Conservation (phyloP, 2,329 filamentous ascomycete genomes). For the Xylariaceae sp. region DNA sequence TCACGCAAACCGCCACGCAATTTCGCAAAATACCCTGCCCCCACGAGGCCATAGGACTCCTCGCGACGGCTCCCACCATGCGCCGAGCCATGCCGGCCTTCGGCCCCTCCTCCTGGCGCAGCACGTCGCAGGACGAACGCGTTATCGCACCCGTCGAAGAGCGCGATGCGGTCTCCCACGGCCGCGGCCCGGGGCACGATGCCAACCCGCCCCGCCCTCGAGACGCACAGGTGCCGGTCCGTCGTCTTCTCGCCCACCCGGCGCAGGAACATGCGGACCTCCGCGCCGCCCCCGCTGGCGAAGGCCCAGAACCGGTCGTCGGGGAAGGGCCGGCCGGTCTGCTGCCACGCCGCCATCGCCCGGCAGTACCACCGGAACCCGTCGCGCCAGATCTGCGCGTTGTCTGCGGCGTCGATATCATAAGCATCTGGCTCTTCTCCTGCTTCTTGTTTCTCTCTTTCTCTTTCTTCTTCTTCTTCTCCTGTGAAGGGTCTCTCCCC, state of each 20-base stretch:
- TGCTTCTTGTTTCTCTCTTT: neutral
- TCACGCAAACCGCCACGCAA: neutral
- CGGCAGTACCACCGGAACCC: constrained; percentile 7
- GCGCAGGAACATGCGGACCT: constrained; percentile 2
- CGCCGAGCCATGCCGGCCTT: neutral
- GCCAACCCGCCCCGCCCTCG: constrained; percentile 1
- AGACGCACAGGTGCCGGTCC: constrained; percentile 4
- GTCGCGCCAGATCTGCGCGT: neutral
- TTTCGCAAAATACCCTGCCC: neutral
- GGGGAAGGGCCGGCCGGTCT: neutral
- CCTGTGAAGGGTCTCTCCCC: too few relatives aligned
- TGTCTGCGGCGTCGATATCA: neutral
- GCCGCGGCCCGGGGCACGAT: constrained; percentile 2
- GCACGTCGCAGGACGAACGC: constrained; percentile 5
- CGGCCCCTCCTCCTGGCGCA: neutral
- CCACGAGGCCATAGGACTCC: neutral
- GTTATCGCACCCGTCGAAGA: constrained; percentile 6
- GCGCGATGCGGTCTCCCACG: constrained; percentile 1
- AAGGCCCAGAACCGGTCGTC: neutral
- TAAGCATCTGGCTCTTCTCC: neutral
- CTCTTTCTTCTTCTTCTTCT: neutral
- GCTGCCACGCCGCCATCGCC: neutral
- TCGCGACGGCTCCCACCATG: neutral
- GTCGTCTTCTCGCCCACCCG: neutral
- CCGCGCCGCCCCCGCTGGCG: too few relatives aligned